Conservation (phyloP, 2,329 filamentous ascomycete species). For the Fusarium sp. region DNA sequence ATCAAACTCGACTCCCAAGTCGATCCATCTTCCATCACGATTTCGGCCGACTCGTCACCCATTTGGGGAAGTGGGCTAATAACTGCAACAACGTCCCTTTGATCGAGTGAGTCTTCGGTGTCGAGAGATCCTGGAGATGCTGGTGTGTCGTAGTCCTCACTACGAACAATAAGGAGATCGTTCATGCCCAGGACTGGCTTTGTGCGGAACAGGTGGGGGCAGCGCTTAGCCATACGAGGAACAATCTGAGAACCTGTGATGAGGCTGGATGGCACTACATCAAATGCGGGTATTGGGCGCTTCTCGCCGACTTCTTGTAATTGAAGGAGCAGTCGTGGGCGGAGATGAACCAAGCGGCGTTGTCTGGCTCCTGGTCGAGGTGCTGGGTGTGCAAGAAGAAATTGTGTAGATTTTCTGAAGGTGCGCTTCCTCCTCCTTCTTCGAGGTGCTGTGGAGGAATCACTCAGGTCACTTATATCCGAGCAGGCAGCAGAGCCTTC, state of each 20-base stretch:
- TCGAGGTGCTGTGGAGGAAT: conserved; percentile 56
- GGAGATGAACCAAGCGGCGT: conserved; percentile 73
- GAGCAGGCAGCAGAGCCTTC: conserved; percentile 57
- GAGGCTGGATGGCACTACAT: conserved; percentile 77
- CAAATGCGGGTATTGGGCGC: conserved; percentile 75
- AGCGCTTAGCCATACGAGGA: conserved; percentile 68
- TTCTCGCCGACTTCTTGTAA: conserved; percentile 73
- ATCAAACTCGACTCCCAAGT: conserved; percentile 67
- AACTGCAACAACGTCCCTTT: conserved; percentile 72
- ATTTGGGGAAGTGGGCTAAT: conserved; percentile 69
- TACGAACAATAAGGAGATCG: conserved; percentile 77
- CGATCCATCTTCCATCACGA: conserved; percentile 73
- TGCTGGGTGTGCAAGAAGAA: conserved; percentile 75
- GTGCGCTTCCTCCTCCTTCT: conserved; percentile 57
- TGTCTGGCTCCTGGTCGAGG: conserved; percentile 70
- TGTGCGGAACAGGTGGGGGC: conserved; percentile 72
- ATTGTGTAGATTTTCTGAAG: conserved; percentile 70
- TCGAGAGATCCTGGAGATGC: conserved; percentile 50
- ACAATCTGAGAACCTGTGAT: conserved; percentile 67
- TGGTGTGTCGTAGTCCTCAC: conserved; percentile 70
- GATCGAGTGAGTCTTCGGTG: conserved; percentile 59
- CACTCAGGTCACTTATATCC: conserved; percentile 59
- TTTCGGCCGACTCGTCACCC: conserved; percentile 68
- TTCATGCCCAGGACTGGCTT: conserved; percentile 73
- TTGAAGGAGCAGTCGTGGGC: conserved; percentile 77